phyloP scores from a whole-genome alignment of 768 basidiomycete genomes.

The Leccinum olivaceopallidum region DNA sequence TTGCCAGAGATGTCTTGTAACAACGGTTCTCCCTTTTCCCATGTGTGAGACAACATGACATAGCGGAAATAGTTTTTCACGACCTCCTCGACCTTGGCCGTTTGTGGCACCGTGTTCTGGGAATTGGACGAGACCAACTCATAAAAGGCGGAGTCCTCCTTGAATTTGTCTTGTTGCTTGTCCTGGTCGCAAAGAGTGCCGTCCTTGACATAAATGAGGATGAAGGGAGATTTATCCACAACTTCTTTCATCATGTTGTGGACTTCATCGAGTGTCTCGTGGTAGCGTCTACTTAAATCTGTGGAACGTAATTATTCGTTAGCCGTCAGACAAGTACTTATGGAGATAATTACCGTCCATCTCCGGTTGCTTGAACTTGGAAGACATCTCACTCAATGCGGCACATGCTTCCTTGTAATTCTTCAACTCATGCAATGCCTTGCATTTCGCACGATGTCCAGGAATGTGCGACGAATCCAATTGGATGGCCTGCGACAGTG shows the following conservation, averaged over 20 bases:
- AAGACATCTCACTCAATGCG: neutral
- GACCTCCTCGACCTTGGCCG: neutral
- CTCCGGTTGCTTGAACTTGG: neutral
- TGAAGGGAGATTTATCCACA: slow-evolving; percentile 5
- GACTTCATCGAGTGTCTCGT: neutral
- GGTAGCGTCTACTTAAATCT: slow-evolving; percentile 2
- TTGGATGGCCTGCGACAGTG: slow-evolving; percentile 4
- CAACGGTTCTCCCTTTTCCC: slow-evolving; percentile 14
- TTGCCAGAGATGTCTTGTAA: slow-evolving; percentile 5
- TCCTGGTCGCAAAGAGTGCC: slow-evolving; percentile 6
- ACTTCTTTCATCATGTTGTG: neutral
- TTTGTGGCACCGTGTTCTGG: neutral
- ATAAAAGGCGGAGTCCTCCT: neutral
- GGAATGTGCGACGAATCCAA: neutral
- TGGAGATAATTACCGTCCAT: neutral
- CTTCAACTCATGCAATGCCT: neutral
- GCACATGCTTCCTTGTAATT: neutral
- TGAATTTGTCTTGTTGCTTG: slow-evolving; percentile 7
- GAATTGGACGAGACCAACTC: slow-evolving; percentile 9
- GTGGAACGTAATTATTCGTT: neutral
- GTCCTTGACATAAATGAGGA: slow-evolving; percentile 11
- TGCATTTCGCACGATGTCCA: slow-evolving; percentile 6
- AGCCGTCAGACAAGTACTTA: neutral
- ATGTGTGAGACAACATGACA: slow-evolving; percentile 22
- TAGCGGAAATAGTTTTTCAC: slow-evolving; percentile 11